These are phyloP conservation scores for Yamadazyma blattariae DNA, from an alignment of 1,139 yeast species.

Conservation along the genomic window DNA sequence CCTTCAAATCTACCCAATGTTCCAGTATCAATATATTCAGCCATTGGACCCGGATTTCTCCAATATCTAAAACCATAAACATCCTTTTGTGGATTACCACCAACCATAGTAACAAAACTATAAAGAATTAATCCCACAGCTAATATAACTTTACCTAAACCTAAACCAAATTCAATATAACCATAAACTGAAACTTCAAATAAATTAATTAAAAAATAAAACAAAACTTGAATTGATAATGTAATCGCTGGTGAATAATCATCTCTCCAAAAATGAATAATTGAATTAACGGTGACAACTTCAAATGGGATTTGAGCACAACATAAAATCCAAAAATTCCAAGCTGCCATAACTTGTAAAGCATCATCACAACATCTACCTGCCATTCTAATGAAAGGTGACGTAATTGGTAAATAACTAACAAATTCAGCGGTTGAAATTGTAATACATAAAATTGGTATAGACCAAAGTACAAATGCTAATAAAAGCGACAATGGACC, in stretches of 20 bases:
- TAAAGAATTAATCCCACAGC: slow-evolving; percentile 52
- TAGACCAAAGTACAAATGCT: slow-evolving; percentile 44
- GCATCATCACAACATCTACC: slow-evolving; percentile 65
- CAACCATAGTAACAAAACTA: slow-evolving; percentile 48
- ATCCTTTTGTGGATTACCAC: slow-evolving; percentile 60
- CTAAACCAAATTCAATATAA: slow-evolving; percentile 66
- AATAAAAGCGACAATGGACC: slow-evolving; percentile 49
- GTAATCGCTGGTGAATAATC: slow-evolving; percentile 70
- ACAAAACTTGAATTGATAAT: slow-evolving; percentile 60
- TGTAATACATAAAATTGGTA: slow-evolving; percentile 63
- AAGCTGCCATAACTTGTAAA: slow-evolving; percentile 72
- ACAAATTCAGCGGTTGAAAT: slow-evolving; percentile 83
- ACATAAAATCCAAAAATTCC: slow-evolving; percentile 79
- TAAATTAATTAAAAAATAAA: slow-evolving; percentile 60
- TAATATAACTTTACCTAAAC: slow-evolving; percentile 56
- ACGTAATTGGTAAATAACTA: slow-evolving; percentile 68
- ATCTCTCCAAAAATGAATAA: slow-evolving; percentile 76
- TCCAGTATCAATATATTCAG: slow-evolving; percentile 33
- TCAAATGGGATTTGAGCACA: slow-evolving; percentile 81
- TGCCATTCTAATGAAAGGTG: slow-evolving; percentile 57
- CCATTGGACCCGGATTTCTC: slow-evolving; percentile 61
- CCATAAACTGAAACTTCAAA: slow-evolving; percentile 64
- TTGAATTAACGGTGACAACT: slow-evolving; percentile 77
- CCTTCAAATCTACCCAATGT: slow-evolving; percentile 51
- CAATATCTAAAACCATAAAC: slow-evolving; percentile 66